Percentiles rank a stretch among this genome's conserved stretches.
phyloP scores from a whole-genome alignment of 2,329 filamentous ascomycete genomes.

The Alternaria dauci region DNA sequence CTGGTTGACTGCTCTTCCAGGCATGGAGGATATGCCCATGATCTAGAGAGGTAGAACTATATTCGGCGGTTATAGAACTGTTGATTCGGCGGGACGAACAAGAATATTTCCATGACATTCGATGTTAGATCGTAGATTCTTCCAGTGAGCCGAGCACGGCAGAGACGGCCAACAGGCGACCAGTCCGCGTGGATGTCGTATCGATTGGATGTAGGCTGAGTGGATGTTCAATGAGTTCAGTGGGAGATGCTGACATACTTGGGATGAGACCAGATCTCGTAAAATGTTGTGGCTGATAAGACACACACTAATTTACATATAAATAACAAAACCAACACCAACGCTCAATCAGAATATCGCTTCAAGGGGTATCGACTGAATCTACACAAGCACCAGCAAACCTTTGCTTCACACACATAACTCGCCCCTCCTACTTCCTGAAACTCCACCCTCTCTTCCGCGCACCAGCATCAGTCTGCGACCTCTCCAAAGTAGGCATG shows the following conservation, averaged over 20 bases:
- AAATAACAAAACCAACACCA: background rate
- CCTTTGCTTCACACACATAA: background rate
- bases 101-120: rapidly evolving
- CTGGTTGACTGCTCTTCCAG: conserved; percentile 31
- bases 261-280: too few species aligned
- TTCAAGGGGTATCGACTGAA: conserved; percentile 1
- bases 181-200: too few species aligned
- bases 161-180: too few species aligned
- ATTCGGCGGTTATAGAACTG: too few species aligned
- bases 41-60: background rate
- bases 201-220: too few species aligned
- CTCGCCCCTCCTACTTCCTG: conserved; percentile 13
- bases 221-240: too few species aligned
- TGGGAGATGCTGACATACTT: too few species aligned
- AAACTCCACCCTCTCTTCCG: conserved; percentile 28
- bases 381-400: background rate
- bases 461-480: conserved; percentile 21
- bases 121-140: too few species aligned
- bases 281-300: too few species aligned
- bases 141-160: too few species aligned
- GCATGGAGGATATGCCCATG: conserved; percentile 26
- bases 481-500: conserved; percentile 10
- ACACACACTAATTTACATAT: too few species aligned
- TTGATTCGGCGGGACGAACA: too few species aligned
- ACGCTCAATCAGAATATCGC: conserved; percentile 1